Evolutionary conservation across 768 basidiomycete species (phyloP), one percentile per base, ranked within the genome.

Genomic region (Boletus edulis): DNA sequence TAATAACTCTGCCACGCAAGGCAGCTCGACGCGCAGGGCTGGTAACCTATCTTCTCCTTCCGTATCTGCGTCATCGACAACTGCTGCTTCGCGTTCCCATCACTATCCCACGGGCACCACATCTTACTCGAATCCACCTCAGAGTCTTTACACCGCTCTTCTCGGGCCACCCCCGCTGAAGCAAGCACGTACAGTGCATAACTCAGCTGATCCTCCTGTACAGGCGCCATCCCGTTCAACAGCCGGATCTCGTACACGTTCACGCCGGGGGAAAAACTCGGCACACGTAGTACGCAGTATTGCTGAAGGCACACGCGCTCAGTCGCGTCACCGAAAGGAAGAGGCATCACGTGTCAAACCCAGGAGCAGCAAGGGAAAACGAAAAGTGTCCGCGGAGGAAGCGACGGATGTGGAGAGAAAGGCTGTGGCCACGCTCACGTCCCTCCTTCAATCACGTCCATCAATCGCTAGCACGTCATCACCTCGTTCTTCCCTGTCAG

Each of bases 341-440:
- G 76, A 75, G 54, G 68, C 61, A 0, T 54, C 59, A 24, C 69
- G 64, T 22, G 32, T 66, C 24, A 81, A 78, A 62, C 62, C 68
- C 47, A 69, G 67, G 50, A 66, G 75, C 37, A 73, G 75, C 60
- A 84, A 79, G 68, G 78, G 81, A 59, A 83, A 84, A 58, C 76
- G 72, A 47, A 82, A 76, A 56, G 72, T 73, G 59, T 64, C 61
- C 61, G 64, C 57, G 51, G 71, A 66, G 67, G 61, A 62, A 58
- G 59, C 67, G 17, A 60, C 60, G 43, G 86, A 85, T 61, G 76
- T 86, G 47, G 89, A 90, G 68, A 87, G 91, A 81, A 87, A 91
- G 68, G 90, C 89, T 39, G 90, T 89, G 8, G 87, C 86, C 27
- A 88, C 90, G 10, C 75, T 92, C 59, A 91, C 90, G 0, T 84